Base-by-base conservation (phyloP, 2,329 filamentous ascomycete species). In the Chaetomium globosum region DNA sequence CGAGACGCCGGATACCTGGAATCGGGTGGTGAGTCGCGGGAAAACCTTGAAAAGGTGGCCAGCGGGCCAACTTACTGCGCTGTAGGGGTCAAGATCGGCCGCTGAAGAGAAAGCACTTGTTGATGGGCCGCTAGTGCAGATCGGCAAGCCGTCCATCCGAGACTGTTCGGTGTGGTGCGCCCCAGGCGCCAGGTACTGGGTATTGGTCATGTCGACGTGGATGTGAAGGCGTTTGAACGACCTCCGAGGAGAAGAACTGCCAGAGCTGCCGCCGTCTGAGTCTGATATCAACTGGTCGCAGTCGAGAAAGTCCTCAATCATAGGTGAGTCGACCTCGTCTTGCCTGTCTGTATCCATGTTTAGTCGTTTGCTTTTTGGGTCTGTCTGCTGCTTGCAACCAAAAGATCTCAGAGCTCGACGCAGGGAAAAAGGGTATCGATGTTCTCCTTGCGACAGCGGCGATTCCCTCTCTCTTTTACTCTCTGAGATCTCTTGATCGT, bases 1-100 rank as follows among this genome's bases (percentile, higher is more conserved):
- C 49, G 77, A 74, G n/a, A 77, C 73, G 70, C 76, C 70, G 56
- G 71, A 71, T 39, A 67, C 71, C 72, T 73, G 66, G 59, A 33
- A 16, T 23, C 19, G 21, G 39, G 19, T 23, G 54, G 66, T 71
- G 52, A 69, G 70, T 59, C 26, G 36, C 52, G 64, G n/a, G 55
- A 36, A 33, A 10, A 9, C 31, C 6, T 12, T 13, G 49, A 10
- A 9, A 13, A 31, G 9, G 51, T 21, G 28, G 48, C 16, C 19
- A 43, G 54, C 10, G 46, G 30, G 23, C 39, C 19, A 39, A 71
- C 71, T 49, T 70, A 72, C 71, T 65, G 67, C 69, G 43, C 70
- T 72, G 61, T 68, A 72, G 4, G 68, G 67, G n/a, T 67, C 67
- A 10, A 72, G 59, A 8, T 71, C 70, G 33, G 67, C 52, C 4